phyloP scores from a whole-genome alignment of 352 stramenopile species.

The Phytophthora cajani region DNA sequence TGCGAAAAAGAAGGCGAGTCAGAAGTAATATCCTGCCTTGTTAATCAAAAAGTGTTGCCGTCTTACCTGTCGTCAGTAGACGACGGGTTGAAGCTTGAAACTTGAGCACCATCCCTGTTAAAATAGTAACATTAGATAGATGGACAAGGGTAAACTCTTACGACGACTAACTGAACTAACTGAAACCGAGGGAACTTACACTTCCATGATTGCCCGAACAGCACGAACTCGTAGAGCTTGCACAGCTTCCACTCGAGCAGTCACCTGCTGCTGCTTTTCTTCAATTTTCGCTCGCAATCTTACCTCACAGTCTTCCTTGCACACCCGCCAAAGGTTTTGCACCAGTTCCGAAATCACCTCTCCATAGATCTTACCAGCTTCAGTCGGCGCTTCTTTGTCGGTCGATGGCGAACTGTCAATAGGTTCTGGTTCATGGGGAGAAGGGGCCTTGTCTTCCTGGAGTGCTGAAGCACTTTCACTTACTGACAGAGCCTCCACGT shows the following conservation, averaged over 20 bases:
- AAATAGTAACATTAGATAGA: not conserved
- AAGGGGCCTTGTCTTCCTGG: constrained; percentile 26
- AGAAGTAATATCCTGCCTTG: not conserved
- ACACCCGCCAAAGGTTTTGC: constrained; percentile 67
- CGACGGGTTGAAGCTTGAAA: constrained; percentile 51
- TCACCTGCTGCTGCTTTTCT: constrained; percentile 84
- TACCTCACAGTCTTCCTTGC: constrained; percentile 59
- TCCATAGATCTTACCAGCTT: constrained; percentile 61
- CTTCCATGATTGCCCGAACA: constrained; percentile 64
- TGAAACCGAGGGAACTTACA: constrained; percentile 46
- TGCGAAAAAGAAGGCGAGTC: constrained; percentile 17
- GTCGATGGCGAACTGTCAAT: constrained; percentile 16
- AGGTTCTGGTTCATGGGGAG: constrained; percentile 14
- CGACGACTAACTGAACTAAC: not conserved
- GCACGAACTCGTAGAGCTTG: constrained; percentile 65
- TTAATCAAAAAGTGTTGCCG: not conserved
- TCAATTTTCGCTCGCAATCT: constrained; percentile 76
- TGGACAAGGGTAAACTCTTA: not conserved
- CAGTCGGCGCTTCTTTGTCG: constrained; percentile 6
- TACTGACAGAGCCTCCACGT: constrained; percentile 21
- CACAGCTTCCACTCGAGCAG: constrained; percentile 59
- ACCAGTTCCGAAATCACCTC: constrained; percentile 75
- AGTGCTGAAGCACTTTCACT: constrained; percentile 11
- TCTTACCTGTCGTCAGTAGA: constrained; percentile 40
- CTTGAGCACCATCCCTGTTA: constrained; percentile 51